These are phyloP conservation scores for Starmerella gropengiesseri DNA, from an alignment of 805 yeast species.

Conservation along the genomic window DNA sequence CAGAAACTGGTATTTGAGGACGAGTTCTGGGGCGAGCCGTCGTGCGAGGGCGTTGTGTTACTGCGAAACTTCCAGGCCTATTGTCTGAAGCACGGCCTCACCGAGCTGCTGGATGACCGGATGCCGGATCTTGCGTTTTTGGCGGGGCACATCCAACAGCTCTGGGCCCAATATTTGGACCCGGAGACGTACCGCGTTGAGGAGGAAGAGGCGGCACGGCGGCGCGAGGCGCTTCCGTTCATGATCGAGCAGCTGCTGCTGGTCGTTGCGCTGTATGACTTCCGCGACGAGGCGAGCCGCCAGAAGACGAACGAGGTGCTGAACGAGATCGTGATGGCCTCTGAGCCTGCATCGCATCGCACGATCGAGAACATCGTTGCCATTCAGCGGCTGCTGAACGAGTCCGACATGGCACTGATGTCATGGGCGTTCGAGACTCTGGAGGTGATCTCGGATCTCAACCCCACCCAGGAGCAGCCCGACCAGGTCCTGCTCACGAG, in stretches of 20 bases:
- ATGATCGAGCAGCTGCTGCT: constrained; percentile 61
- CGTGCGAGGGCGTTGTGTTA: constrained; percentile 65
- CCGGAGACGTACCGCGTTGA: constrained; percentile 34
- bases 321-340: constrained; percentile 39
- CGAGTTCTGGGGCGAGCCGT: constrained; percentile 55
- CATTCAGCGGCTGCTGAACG: constrained; percentile 44
- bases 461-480: constrained; percentile 13
- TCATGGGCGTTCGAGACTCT: constrained; percentile 18
- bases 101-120: constrained; percentile 49
- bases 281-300: constrained; percentile 83
- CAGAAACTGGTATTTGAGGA: constrained; percentile 44
- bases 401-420: constrained; percentile 17
- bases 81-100: constrained; percentile 42
- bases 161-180: constrained; percentile 36
- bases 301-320: constrained; percentile 55
- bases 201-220: constrained; percentile 43
- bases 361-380: constrained; percentile 38
- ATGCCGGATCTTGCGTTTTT: constrained; percentile 73
- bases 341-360: constrained; percentile 45
- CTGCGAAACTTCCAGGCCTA: constrained; percentile 55
- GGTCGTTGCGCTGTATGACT: constrained; percentile 64
- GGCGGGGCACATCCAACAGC: constrained; percentile 47
- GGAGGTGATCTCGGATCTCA: constrained; percentile 8
- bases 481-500: constrained; percentile 6
- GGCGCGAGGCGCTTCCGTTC: constrained; percentile 47